phyloP scores from a whole-genome alignment of 441 rosid species.

The Aleurites moluccanus region DNA sequence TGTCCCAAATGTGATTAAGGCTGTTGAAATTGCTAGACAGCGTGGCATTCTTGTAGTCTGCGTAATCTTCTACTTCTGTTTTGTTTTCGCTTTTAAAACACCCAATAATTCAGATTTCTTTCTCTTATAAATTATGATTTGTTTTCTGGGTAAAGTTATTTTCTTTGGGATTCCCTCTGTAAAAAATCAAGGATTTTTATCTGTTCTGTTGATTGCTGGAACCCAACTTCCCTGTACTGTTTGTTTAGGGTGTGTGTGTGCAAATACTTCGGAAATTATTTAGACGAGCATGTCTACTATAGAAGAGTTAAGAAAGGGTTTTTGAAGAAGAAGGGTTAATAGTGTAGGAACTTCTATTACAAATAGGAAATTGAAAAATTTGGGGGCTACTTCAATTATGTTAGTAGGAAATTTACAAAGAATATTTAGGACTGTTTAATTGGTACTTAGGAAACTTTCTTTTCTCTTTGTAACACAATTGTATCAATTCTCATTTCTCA shows the following conservation, averaged over 20 bases:
- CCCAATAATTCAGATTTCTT: neutral
- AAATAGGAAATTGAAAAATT: neutral
- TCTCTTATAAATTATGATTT: conserved; percentile 3
- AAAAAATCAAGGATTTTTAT: neutral
- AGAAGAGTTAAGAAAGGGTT: neutral
- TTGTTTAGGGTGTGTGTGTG: neutral
- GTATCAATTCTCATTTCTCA: neutral
- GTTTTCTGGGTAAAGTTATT: conserved; percentile 19
- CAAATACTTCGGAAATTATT: neutral
- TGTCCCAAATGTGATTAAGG: conserved; percentile 61
- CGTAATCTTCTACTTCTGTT: conserved; percentile 40
- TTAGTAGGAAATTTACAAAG: neutral
- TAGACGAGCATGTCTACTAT: too few species aligned
- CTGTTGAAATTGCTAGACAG: conserved; percentile 72
- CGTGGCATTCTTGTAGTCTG: conserved; percentile 67
- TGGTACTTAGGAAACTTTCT: neutral
- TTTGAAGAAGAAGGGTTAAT: neutral
- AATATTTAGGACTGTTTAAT: neutral
- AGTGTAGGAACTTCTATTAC: neutral
- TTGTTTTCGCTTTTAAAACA: neutral
- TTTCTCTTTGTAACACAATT: neutral
- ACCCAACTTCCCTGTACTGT: neutral
- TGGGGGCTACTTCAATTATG: neutral
- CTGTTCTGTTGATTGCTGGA: neutral
- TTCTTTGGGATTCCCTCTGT: neutral